Evolutionary conservation across 371 early-diverging fungal species (phyloP).

Genomic region (Mycotypha africana): DNA sequence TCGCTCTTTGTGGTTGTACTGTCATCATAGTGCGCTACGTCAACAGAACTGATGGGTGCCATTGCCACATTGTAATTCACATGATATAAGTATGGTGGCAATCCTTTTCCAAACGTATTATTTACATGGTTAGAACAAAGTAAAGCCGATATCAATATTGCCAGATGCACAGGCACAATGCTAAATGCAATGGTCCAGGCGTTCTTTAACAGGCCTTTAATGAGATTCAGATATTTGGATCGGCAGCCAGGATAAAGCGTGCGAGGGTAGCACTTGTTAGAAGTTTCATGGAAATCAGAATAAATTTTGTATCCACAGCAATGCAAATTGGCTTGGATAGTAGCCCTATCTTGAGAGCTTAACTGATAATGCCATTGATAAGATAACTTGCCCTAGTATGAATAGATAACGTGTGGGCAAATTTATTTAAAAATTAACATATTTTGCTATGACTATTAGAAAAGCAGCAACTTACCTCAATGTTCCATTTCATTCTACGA

Average conservation of each 20-base stretch:
- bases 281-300: constrained; percentile 45
- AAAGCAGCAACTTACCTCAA: constrained; percentile 8
- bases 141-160: constrained; percentile 41
- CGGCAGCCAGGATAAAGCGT: constrained; percentile 48
- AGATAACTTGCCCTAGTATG: constrained; percentile 33
- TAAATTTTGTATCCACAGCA: constrained; percentile 52
- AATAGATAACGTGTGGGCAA: too few species aligned
- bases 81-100: constrained; percentile 45
- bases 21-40: too few species aligned
- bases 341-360: constrained; percentile 23
- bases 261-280: constrained; percentile 51
- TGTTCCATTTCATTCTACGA: constrained; percentile 39
- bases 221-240: constrained; percentile 39
- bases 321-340: constrained; percentile 40
- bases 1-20: too few species aligned
- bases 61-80: too few species aligned
- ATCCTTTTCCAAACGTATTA: constrained; percentile 36
- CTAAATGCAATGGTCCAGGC: constrained; percentile 47
- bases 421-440: neutral
- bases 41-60: too few species aligned
- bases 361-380: constrained; percentile 43
- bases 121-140: constrained; percentile 55
- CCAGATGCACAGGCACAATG: constrained; percentile 37
- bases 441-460: neutral
- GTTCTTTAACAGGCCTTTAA: constrained; percentile 24